Conservation (phyloP, 441 rosid genomes). For the Populus hybrid region DNA sequence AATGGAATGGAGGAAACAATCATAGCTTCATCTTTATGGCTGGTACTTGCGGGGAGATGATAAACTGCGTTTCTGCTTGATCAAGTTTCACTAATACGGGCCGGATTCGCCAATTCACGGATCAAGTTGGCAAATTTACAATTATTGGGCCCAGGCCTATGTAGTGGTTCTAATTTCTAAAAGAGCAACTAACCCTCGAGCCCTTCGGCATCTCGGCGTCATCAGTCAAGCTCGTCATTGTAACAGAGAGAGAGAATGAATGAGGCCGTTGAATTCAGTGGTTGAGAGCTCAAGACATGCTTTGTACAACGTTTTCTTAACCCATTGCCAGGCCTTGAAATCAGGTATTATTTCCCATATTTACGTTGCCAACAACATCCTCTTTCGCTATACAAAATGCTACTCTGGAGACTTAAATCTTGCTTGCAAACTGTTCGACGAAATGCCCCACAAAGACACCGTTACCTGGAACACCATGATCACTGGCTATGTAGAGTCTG, state of each 20-base stretch:
- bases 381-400: constrained; percentile 33
- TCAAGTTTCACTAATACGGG: too few species aligned
- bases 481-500: constrained; percentile 50
- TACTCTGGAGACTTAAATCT: constrained; percentile 7
- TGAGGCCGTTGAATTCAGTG: constrained; percentile 29
- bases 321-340: constrained; percentile 49
- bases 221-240: too few species aligned
- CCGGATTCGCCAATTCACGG: too few species aligned
- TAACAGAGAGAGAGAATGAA: constrained; percentile 11
- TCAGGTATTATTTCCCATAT: constrained; percentile 38
- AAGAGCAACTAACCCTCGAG: too few species aligned
- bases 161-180: too few species aligned
- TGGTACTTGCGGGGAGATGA: too few species aligned
- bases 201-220: too few species aligned
- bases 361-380: constrained; percentile 48
- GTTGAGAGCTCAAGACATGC: constrained; percentile 23
- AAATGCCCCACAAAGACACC: constrained; percentile 47
- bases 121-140: too few species aligned
- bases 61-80: too few species aligned
- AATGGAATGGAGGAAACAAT: too few species aligned
- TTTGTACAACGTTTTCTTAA: constrained; percentile 28
- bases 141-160: too few species aligned
- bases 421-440: constrained; percentile 59
- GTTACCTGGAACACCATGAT: constrained; percentile 81
- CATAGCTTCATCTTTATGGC: too few species aligned